Conservation (phyloP, 169 alveolate genomes). For the Eimeria falciformis region DNA sequence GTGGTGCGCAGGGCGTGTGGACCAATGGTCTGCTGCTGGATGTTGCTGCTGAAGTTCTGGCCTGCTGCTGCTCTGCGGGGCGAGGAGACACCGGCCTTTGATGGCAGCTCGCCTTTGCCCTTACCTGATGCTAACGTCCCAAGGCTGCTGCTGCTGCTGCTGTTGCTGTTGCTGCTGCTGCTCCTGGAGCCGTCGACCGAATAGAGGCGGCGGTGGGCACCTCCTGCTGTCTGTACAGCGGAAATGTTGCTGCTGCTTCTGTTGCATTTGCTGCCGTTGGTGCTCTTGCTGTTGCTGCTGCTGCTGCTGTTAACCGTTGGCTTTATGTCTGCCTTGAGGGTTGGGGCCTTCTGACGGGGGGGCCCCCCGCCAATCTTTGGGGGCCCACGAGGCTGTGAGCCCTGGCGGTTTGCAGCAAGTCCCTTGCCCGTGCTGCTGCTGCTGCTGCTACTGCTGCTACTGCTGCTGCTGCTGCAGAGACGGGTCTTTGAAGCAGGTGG, state of each 20-base stretch:
- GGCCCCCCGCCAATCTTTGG: not conserved
- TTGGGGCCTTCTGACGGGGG: not conserved
- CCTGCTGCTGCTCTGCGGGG: conserved; percentile 15
- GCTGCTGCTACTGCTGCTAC: not conserved
- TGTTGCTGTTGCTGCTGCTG: not conserved
- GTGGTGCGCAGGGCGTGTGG: too few relatives aligned
- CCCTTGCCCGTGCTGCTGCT: not conserved
- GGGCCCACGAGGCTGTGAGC: not conserved
- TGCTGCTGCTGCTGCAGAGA: not conserved
- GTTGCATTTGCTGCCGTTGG: not conserved
- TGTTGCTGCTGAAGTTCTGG: not conserved
- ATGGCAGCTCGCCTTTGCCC: too few relatives aligned
- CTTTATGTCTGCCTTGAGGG: not conserved
- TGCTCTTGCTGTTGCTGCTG: not conserved
- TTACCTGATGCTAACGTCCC: too few relatives aligned
- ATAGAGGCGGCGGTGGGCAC: not conserved
- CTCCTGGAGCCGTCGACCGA: not conserved
- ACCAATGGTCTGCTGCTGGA: too few relatives aligned
- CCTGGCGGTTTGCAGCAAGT: not conserved
- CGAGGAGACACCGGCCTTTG: too few relatives aligned
- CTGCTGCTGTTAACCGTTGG: not conserved
- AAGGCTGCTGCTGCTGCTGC: too few relatives aligned
- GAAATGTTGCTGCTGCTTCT: not conserved
- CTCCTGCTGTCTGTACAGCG: not conserved
- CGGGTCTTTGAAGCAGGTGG: not conserved